Conservation (phyloP, 2,329 filamentous ascomycete species). For the Aspergillus sp. region DNA sequence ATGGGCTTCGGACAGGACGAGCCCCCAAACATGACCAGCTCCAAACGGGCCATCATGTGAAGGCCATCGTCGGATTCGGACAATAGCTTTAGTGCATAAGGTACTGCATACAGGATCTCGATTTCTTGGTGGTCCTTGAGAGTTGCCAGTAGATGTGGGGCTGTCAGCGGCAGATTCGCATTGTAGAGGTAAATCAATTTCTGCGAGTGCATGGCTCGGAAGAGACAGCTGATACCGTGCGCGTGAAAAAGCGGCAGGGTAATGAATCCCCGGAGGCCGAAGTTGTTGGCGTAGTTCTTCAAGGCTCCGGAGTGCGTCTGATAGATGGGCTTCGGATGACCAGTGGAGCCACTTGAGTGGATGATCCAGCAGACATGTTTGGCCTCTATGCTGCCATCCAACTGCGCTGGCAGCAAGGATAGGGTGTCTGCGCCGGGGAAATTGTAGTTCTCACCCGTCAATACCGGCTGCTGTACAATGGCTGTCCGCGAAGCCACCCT, state of each 20-base stretch:
- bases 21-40: conserved; percentile 60
- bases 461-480: conserved; percentile 20
- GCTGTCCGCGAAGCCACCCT: conserved; percentile 24
- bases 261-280: conserved; percentile 53
- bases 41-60: conserved; percentile 46
- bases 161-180: conserved; percentile 57
- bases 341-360: conserved; percentile 60
- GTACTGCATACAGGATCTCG: conserved; percentile 63
- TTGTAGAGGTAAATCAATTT: conserved; percentile 59
- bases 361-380: conserved; percentile 47
- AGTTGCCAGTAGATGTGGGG: conserved; percentile 38
- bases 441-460: conserved; percentile 11
- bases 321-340: conserved; percentile 64
- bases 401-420: conserved; percentile 10
- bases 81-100: conserved; percentile 65
- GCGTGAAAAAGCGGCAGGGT: conserved; percentile 62
- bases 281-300: conserved; percentile 50
- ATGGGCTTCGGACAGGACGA: conserved; percentile 62
- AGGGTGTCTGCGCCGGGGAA: neutral
- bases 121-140: conserved; percentile 46
- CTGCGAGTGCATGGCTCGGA: conserved; percentile 54
- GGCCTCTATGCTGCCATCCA: conserved; percentile 30
- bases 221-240: conserved; percentile 59
- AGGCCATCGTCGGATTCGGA: conserved; percentile 61
- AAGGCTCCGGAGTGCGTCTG: conserved; percentile 57